phyloP scores from a whole-genome alignment of 169 alveolate genomes.

The Plasmodium fragile region DNA sequence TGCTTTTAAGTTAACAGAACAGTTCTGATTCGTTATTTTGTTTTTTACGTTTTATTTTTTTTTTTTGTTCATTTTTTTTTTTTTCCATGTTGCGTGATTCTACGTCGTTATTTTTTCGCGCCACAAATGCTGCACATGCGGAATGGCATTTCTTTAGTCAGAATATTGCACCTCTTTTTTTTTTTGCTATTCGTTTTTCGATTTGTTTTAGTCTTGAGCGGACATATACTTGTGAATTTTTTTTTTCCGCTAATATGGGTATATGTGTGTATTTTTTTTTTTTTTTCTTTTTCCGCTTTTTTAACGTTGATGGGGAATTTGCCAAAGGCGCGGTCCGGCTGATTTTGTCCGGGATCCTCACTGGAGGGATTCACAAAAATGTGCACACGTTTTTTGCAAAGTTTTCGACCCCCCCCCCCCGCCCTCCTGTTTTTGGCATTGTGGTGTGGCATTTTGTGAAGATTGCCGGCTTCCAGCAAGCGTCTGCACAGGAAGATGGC shows the following conservation, averaged over 20 bases:
- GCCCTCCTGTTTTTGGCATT: neutral
- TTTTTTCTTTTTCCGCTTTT: neutral
- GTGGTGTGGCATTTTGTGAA: neutral
- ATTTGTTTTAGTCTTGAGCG: neutral
- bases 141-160: neutral
- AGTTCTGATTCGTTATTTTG: slow-evolving; percentile 23
- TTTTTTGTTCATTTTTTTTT: neutral
- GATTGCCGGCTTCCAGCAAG: neutral
- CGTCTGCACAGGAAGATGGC: neutral
- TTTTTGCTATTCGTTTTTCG: neutral
- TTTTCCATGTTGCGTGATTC: slow-evolving; percentile 1
- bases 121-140: neutral
- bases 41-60: neutral
- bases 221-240: neutral
- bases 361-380: neutral
- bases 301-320: neutral
- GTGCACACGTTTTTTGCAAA: neutral
- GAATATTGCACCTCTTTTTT: neutral
- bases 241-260: neutral
- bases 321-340: neutral
- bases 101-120: slow-evolving; percentile 17
- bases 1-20: slow-evolving; percentile 12
- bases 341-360: neutral
- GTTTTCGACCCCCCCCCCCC: neutral
- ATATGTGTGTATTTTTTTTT: neutral